Percentiles rank a stretch among this genome's conserved stretches.
These are phyloP conservation scores for Dioscorea alata DNA, from an alignment of 106 monocot species.

Conservation along the genomic window DNA sequence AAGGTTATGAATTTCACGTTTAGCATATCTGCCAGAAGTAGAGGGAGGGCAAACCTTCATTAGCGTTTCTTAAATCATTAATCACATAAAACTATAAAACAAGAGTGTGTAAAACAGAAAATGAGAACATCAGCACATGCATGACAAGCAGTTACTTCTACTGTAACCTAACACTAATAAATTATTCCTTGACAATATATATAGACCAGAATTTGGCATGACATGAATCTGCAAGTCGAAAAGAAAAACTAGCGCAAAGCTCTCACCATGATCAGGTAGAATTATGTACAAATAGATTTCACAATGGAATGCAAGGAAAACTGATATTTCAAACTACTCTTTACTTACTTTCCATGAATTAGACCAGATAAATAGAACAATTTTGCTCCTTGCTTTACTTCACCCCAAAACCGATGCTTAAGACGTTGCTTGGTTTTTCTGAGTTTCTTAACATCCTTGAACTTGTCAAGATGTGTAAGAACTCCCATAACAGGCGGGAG, in stretches of 20 bases:
- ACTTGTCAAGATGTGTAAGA: slow-evolving; percentile 95
- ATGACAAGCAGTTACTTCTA: too few species aligned
- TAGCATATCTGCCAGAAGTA: slow-evolving; percentile 51
- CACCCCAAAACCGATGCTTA: slow-evolving; percentile 96
- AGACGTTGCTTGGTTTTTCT: slow-evolving; percentile 93
- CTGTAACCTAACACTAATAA: too few species aligned
- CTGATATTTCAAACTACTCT: not conserved
- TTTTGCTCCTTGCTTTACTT: slow-evolving; percentile 82
- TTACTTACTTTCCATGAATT: slow-evolving; percentile 81
- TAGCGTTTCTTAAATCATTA: not conserved
- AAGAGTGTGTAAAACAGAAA: too few species aligned
- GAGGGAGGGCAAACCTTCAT: not conserved
- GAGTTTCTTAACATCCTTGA: slow-evolving; percentile 91
- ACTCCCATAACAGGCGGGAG: slow-evolving; percentile 97
- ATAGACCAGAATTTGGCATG: too few species aligned
- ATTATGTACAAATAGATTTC: not conserved
- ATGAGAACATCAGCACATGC: too few species aligned
- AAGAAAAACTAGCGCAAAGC: too few species aligned
- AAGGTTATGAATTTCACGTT: slow-evolving; percentile 94
- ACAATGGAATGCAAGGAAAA: not conserved
- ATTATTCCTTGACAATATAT: too few species aligned
- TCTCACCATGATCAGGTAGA: too few species aligned
- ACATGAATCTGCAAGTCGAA: too few species aligned
- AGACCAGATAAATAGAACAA: slow-evolving; percentile 97
- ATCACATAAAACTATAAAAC: too few species aligned